These are phyloP conservation scores for Podosphaera fusca DNA, from an alignment of 2,329 filamentous ascomycete species.

Conservation along the genomic window DNA sequence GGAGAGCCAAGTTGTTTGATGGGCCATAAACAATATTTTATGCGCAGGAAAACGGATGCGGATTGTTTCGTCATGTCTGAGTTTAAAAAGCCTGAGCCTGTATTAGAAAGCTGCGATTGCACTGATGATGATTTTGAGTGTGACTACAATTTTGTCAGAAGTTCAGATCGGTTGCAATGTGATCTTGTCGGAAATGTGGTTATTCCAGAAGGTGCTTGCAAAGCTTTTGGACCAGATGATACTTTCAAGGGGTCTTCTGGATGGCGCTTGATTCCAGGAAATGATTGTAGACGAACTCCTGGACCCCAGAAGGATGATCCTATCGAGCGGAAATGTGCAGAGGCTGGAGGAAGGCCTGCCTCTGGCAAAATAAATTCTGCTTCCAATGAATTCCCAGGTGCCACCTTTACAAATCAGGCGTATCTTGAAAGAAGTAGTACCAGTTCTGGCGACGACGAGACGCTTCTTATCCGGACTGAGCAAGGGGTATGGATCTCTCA, in stretches of 20 bases:
- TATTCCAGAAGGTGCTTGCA: slow-evolving; percentile 51
- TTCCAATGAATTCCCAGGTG: slow-evolving; percentile 37
- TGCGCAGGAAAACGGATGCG: slow-evolving; percentile 62
- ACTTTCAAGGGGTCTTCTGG: slow-evolving; percentile 72
- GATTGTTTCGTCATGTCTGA: slow-evolving; percentile 75
- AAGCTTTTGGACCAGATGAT: slow-evolving; percentile 24
- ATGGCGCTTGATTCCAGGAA: slow-evolving; percentile 75
- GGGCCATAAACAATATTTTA: slow-evolving; percentile 81
- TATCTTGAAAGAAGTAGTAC: slow-evolving; percentile 61
- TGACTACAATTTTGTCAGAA: slow-evolving; percentile 68
- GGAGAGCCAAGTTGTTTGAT: slow-evolving; percentile 74
- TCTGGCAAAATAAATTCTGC: slow-evolving; percentile 43
- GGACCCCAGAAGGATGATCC: slow-evolving; percentile 45
- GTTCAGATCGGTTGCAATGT: slow-evolving; percentile 45
- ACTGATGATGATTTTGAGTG: slow-evolving; percentile 77
- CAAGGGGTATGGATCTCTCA: slow-evolving; percentile 43
- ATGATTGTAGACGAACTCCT: slow-evolving; percentile 39
- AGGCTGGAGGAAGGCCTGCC: slow-evolving; percentile 28
- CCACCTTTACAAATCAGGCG: slow-evolving; percentile 28
- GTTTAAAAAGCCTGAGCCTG: slow-evolving; percentile 54
- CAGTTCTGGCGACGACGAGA: slow-evolving; percentile 47
- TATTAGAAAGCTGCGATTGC: slow-evolving; percentile 59
- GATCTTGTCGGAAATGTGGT: slow-evolving; percentile 35
- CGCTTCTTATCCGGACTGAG: slow-evolving; percentile 29
- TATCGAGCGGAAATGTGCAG: slow-evolving; percentile 56